Percentiles rank a stretch among this genome's conserved stretches.
These are phyloP conservation scores for Platismatia glauca DNA, from an alignment of 495 filamentous ascomycete genomes.

Conservation along the genomic window DNA sequence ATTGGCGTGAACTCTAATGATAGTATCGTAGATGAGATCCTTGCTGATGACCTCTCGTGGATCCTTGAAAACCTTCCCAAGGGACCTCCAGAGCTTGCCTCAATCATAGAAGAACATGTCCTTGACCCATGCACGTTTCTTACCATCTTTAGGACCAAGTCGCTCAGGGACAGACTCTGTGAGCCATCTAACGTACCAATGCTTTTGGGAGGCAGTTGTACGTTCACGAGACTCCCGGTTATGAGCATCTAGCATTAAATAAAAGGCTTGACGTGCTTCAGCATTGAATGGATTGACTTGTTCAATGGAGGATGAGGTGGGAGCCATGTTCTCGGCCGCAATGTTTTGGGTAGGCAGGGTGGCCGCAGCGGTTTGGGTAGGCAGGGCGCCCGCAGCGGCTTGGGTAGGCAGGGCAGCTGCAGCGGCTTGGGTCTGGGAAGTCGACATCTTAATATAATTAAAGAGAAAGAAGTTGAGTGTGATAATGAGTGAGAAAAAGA, in stretches of 20 bases:
- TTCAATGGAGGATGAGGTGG: no score
- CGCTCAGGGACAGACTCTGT: not conserved
- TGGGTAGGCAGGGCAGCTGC: no score
- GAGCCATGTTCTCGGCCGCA: no score
- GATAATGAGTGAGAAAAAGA: no score
- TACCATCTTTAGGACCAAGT: not conserved
- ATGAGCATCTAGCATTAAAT: not conserved
- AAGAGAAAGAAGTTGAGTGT: no score
- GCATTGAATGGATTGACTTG: not conserved
- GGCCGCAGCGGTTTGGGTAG: no score
- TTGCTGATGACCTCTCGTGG: not conserved
- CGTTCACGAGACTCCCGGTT: not conserved
- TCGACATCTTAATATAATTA: no score
- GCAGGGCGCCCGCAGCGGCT: no score
- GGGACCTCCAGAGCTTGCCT: not conserved
- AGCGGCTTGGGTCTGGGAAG: no score
- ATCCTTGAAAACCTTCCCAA: no score
- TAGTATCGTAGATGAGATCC: not conserved
- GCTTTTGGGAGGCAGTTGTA: not conserved
- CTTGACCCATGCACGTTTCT: not conserved
- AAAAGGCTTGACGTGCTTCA: not conserved
- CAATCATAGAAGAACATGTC: not conserved
- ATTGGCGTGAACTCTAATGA: not conserved
- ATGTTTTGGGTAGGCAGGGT: no score
- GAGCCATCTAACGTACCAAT: not conserved